Conservation (phyloP, 2,329 filamentous ascomycete species). For the Achaetomium macrosporum region DNA sequence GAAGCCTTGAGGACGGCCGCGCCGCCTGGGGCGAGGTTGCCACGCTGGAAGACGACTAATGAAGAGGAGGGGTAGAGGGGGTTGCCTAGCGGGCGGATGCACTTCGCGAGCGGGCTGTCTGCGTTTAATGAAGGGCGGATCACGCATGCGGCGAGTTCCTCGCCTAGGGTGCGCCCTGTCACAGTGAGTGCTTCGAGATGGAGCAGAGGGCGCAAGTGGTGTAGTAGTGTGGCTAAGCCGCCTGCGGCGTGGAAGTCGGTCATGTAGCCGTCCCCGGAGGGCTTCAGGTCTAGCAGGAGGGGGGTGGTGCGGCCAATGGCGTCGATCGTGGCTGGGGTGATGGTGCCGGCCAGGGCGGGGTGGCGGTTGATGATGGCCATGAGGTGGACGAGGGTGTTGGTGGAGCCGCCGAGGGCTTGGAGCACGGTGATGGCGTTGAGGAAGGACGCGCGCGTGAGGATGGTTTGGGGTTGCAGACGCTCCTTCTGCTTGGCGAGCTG, state of each 20-base stretch:
- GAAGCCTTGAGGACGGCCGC: slow-evolving; percentile 82
- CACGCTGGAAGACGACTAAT: slow-evolving; percentile 66
- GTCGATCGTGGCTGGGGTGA: slow-evolving; percentile 75
- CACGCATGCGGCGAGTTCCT: slow-evolving; percentile 69
- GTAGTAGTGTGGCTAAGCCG: slow-evolving; percentile 76
- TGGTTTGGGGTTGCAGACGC: slow-evolving; percentile 60
- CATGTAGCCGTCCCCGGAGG: slow-evolving; percentile 81
- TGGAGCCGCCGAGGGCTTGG: slow-evolving; percentile 79
- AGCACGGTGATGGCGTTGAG: slow-evolving; percentile 82
- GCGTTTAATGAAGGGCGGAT: slow-evolving; percentile 41
- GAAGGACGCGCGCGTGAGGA: slow-evolving; percentile 70
- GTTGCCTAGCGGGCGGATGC: slow-evolving; percentile 57
- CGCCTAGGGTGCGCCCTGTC: slow-evolving; percentile 76
- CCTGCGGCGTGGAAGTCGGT: slow-evolving; percentile 85
- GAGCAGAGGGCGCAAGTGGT: slow-evolving; percentile 68
- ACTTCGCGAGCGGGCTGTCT: slow-evolving; percentile 25
- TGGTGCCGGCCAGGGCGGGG: slow-evolving; percentile 54
- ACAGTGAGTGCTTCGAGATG: slow-evolving; percentile 73
- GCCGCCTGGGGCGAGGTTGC: slow-evolving; percentile 77
- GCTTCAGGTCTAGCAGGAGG: slow-evolving; percentile 79
- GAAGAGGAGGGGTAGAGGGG: slow-evolving; percentile 71
- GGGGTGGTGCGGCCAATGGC: slow-evolving; percentile 71
- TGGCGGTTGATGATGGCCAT: slow-evolving; percentile 74
- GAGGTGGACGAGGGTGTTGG: slow-evolving; percentile 81
- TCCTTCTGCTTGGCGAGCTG: slow-evolving; percentile 41